Evolutionary conservation across 352 stramenopile genomes (phyloP), one percentile per base, ranked within the genome.

Genomic region (Globisporangium spiculum): DNA sequence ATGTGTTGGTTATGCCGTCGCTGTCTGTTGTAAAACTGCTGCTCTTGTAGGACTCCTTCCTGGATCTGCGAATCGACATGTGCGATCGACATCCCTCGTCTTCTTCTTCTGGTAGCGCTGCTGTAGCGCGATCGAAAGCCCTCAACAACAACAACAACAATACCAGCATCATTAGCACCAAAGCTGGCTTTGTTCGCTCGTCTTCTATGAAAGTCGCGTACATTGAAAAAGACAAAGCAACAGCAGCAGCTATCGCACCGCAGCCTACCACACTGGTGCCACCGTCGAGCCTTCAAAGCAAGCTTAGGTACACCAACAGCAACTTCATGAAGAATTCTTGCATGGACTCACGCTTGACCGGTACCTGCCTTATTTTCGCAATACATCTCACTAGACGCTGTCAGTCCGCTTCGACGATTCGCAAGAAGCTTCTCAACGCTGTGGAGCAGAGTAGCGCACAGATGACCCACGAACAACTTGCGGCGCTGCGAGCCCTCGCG

Each of bases 331-430:
- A 10, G 10, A 44, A 44, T 44, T 44, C 36, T 44, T 44, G 36
- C 36, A 44, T 1, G 9, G 36, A 32, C 3, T 32, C 27, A 32
- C 3, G 27, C 27, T 32, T 32, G 27, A 32, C 27, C 27, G 27
- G 27, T 32, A 32, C 27, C 27, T 32, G 27, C 27, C 27, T 32
- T 32, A 32, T 32, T 32, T 32, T 32, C 27, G 2, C 27, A 46
- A 46, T 16, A 18, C 38, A 18, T 46, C 3, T 48, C 20, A 50
- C 3, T 50, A 91, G 85, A 59, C 75, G 85, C 24, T 92, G 83
- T 48, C 79, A 87, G 48, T 93, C 85, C 0, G 85, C 85, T 2
- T 91, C 85, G 12, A 76, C 73, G 38, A 75, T 93, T 12, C 78
- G 85, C 20, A 89, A 88, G 61, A 87, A 88, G n/a, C 77, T 93